Conservation (phyloP, 1,139 yeast species). For the Meyerozyma carpophila region DNA sequence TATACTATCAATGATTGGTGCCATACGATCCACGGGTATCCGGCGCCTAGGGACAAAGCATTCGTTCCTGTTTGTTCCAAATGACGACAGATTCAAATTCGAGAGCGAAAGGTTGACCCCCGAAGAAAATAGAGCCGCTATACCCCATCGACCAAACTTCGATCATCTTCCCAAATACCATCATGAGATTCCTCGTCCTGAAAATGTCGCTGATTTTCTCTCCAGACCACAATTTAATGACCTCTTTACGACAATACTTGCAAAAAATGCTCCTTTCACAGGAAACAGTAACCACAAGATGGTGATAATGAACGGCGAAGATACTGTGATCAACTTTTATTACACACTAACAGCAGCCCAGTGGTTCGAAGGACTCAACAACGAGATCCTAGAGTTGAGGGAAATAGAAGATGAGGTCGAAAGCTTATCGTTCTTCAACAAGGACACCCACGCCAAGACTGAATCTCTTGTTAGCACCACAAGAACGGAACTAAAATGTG, state of each 20-base stretch:
- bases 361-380: conserved; percentile 28
- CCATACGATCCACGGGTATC: neutral
- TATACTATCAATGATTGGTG: neutral
- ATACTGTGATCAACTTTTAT: conserved; percentile 16
- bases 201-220: conserved; percentile 30
- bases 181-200: conserved; percentile 32
- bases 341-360: conserved; percentile 24
- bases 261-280: conserved; percentile 22
- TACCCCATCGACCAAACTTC: conserved; percentile 22
- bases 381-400: conserved; percentile 10
- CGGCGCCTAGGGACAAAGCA: neutral
- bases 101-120: conserved; percentile 28
- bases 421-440: neutral
- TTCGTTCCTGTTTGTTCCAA: conserved; percentile 28
- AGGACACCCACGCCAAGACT: neutral
- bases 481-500: conserved; percentile 5
- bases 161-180: conserved; percentile 16
- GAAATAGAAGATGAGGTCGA: neutral
- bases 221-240: conserved; percentile 24
- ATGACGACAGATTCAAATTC: conserved; percentile 24
- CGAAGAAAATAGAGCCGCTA: conserved; percentile 28
- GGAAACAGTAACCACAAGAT: conserved; percentile 23
- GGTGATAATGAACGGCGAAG: conserved; percentile 14
- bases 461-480: neutral
- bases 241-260: conserved; percentile 23